Percentiles rank a stretch among this genome's conserved stretches.
phyloP scores from a whole-genome alignment of 1,284 basidiomycete genomes.

The Naganishia sp. region DNA sequence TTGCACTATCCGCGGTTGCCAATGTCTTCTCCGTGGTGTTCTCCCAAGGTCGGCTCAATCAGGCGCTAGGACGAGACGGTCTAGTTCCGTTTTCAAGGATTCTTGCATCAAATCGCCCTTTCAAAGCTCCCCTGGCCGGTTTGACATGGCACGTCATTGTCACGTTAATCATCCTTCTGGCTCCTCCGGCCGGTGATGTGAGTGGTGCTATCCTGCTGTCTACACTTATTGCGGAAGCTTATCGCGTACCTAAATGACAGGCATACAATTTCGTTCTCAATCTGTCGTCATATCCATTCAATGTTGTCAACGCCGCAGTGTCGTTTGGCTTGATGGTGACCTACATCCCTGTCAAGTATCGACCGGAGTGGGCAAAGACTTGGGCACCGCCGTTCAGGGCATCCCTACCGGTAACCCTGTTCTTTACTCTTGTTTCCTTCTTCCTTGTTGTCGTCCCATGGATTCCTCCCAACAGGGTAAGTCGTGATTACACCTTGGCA shows the following conservation, averaged over 20 bases:
- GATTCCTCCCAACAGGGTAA: conserved; percentile 29
- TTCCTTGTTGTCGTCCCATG: conserved; percentile 30
- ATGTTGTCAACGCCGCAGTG: conserved; percentile 28
- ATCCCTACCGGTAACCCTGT: conserved; percentile 20
- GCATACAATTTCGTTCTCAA: conserved; percentile 32
- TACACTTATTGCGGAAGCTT: too few species aligned
- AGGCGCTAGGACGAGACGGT: conserved; percentile 40
- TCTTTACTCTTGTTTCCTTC: conserved; percentile 30
- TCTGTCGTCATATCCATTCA: conserved; percentile 28
- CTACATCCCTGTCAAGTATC: conserved; percentile 19
- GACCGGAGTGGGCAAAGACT: conserved; percentile 17
- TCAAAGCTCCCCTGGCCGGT: conserved; percentile 53
- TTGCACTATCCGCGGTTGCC: conserved; percentile 50
- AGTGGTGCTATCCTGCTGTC: neutral
- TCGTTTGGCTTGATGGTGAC: conserved; percentile 20
- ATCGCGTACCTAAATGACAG: neutral
- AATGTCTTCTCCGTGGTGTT: conserved; percentile 43
- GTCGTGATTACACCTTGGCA: neutral
- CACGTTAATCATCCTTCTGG: conserved; percentile 61
- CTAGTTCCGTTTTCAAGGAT: conserved; percentile 49
- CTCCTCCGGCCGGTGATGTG: conserved; percentile 60
- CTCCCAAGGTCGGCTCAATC: conserved; percentile 44
- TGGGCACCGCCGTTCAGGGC: conserved; percentile 30
- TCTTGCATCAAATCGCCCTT: conserved; percentile 45
- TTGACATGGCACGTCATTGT: conserved; percentile 58